A percentile compares a stretch with the other conserved stretches of the same genome.
Conservation (phyloP, 1,284 basidiomycete species). For the Cutaneotrichosporon spelunceum region DNA sequence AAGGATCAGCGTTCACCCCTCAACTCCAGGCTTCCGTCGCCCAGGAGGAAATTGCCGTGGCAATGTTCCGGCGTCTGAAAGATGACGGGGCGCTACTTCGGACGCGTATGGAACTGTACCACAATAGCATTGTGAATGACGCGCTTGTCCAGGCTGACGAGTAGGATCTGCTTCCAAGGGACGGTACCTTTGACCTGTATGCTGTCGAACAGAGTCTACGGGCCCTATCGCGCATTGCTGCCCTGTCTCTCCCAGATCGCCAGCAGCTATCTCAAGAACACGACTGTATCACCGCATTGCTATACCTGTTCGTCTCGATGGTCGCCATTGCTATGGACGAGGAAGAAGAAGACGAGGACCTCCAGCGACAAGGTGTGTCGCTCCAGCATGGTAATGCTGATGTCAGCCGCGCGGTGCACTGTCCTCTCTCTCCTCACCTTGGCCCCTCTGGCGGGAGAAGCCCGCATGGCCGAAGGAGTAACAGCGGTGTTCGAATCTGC, state of each 20-base stretch:
- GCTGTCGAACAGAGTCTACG: slow-evolving; percentile 15
- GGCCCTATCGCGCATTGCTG: neutral
- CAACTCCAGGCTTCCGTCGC: neutral
- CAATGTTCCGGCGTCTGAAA: slow-evolving; percentile 14
- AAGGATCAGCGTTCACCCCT: neutral
- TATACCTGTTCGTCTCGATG: slow-evolving; percentile 8
- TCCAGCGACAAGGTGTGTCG: slow-evolving; percentile 10
- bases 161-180: slow-evolving; percentile 18
- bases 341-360: slow-evolving; percentile 6
- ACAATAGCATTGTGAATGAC: slow-evolving; percentile 33
- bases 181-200: slow-evolving; percentile 6
- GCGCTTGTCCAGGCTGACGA: neutral
- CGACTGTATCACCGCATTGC: neutral
- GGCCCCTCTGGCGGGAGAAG: slow-evolving; percentile 4
- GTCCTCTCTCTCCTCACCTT: slow-evolving; percentile 15
- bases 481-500: neutral
- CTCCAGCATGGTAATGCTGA: neutral
- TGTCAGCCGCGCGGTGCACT: slow-evolving; percentile 11
- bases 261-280: neutral
- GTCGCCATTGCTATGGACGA: neutral
- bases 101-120: slow-evolving; percentile 29
- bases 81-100: slow-evolving; percentile 18
- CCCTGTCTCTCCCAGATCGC: neutral
- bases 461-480: neutral
- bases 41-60: neutral